Base-by-base conservation (phyloP, 176 grass and related monocot genomes). In the Eragrostis nindensis region DNA sequence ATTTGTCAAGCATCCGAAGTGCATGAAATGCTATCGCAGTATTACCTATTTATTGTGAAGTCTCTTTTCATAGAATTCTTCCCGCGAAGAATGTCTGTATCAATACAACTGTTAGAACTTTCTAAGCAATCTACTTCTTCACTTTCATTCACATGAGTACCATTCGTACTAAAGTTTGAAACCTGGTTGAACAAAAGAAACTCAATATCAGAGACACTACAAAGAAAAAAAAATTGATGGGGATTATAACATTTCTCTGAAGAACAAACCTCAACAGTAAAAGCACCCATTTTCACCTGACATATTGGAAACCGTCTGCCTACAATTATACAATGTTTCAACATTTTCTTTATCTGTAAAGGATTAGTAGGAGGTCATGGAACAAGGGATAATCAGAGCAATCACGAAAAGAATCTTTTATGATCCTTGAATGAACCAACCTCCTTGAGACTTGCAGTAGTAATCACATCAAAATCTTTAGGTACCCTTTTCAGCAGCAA, bases 21-120 rank as follows among this genome's bases (percentile, higher is more conserved):
- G 44, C 45, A 68, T 84, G 38, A 67, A 57, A 73, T 77, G 32
- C 45, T 3, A 73, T 73, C 7, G 29, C 59, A 48, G 50, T 41
- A 55, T 81, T 85, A 92, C 95, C 95, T 68, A 68, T 97, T 97
- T 88, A 97, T 89, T 41, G 95, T 94, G 67, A 94, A 97, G 78
- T 94, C 92, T 74, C 90, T 91, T 78, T 59, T 64, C 83, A 94
- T 74, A 59, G 89, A 97, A 89, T 97, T 80, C 74, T 92, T 92
- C 89, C 90, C 94, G 63, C 70, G 87, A 89, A 94, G 49, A 82
- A 90, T 80, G 69, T 94, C 87, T 29, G 63, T 64, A 65, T 75
- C 69, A 66, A 72, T 66, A 83, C 62, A 86, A 24, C 26, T 61
- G 84, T 84, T 62, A 39, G 72, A 68, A 36, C 56, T 57, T 71